These are phyloP conservation scores for Medicago lupulina DNA, from an alignment of 306 rosid species.

Conservation along the genomic window DNA sequence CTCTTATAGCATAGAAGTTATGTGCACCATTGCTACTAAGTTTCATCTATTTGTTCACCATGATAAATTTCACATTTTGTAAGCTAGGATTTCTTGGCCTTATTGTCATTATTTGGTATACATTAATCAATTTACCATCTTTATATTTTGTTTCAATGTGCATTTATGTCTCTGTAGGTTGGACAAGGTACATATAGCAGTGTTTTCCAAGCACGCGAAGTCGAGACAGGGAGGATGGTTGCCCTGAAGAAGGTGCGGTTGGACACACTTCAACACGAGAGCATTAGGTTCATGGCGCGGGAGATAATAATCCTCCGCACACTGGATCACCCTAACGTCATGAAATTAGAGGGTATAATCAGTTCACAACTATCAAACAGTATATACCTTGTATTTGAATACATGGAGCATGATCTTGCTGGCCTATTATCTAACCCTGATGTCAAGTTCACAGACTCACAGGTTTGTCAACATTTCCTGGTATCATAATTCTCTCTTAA, in stretches of 20 bases:
- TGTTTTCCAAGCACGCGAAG: conserved; percentile 86
- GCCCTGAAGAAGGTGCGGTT: conserved; percentile 95
- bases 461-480: conserved; percentile 59
- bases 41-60: conserved; percentile 4
- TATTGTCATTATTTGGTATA: conserved; percentile 9
- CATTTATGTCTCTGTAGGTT: conserved; percentile 50
- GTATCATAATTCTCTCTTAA: too few species aligned
- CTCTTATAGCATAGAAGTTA: not conserved
- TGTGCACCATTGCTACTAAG: not conserved
- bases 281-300: conserved; percentile 94
- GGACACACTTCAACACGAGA: conserved; percentile 79
- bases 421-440: conserved; percentile 80
- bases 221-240: conserved; percentile 76
- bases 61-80: conserved; percentile 12
- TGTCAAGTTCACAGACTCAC: conserved; percentile 72
- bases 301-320: conserved; percentile 88
- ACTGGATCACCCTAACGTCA: conserved; percentile 95
- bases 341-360: conserved; percentile 88
- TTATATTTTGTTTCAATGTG: not conserved
- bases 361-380: conserved; percentile 78
- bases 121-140: conserved; percentile 7
- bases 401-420: conserved; percentile 99
- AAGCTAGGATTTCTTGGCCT: conserved; percentile 24
- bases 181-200: conserved; percentile 99
- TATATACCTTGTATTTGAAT: conserved; percentile 93